These are phyloP conservation scores for Canavalia ensiformis DNA, from an alignment of 306 rosid species.

Conservation along the genomic window DNA sequence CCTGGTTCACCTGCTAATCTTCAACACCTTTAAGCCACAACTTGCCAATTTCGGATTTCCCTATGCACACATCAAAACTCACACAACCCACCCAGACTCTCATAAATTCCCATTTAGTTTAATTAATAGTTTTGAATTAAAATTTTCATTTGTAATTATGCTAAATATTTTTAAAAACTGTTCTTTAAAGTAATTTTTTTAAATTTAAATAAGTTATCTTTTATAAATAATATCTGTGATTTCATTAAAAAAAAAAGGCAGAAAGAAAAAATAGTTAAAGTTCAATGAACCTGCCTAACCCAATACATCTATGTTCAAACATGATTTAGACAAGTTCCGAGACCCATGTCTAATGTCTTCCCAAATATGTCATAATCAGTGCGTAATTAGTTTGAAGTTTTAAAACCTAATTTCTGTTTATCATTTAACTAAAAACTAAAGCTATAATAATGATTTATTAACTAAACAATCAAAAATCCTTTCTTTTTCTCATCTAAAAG, in stretches of 20 bases:
- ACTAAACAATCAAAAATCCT: too few relatives aligned
- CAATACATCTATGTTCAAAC: neutral
- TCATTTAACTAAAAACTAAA: too few relatives aligned
- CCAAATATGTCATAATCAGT: neutral
- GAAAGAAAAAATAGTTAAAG: neutral
- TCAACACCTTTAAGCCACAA: slow-evolving; percentile 17
- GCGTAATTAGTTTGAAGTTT: neutral
- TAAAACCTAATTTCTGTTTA: neutral
- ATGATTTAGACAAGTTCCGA: neutral
- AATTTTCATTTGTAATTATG: too few relatives aligned
- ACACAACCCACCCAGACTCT: too few relatives aligned
- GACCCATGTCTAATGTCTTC: neutral
- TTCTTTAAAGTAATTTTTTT: too few relatives aligned
- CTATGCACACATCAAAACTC: neutral
- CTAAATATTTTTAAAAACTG: too few relatives aligned
- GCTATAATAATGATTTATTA: too few relatives aligned
- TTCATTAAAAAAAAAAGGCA: neutral
- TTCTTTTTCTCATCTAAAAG: too few relatives aligned
- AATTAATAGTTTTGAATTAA: too few relatives aligned
- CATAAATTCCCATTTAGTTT: too few relatives aligned
- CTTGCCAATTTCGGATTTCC: neutral
- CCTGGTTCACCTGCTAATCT: slow-evolving; percentile 32
- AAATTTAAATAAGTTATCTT: too few relatives aligned
- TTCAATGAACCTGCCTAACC: neutral
- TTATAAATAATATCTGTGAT: too few relatives aligned